A percentile compares a stretch with the other conserved stretches of the same genome.
Evolutionary conservation across 2,329 filamentous ascomycete genomes (phyloP).

Genomic region (Scedosporium dehoogii): DNA sequence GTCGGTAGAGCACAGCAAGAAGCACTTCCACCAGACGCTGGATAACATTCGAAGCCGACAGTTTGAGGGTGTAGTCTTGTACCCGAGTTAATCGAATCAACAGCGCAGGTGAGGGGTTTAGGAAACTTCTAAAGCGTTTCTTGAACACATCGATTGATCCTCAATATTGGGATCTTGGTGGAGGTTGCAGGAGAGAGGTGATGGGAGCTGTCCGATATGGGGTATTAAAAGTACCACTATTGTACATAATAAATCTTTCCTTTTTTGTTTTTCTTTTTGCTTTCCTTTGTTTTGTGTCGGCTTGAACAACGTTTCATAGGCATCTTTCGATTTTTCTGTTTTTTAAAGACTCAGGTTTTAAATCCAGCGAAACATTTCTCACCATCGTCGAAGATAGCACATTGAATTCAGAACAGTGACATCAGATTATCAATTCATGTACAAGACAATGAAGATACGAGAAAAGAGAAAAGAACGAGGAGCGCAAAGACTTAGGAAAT

Average conservation of each 20-base stretch:
- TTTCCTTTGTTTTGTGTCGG: not conserved
- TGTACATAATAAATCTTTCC: conserved; percentile 2
- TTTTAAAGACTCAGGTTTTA: too few species aligned
- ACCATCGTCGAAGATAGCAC: not conserved
- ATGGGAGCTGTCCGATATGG: not conserved
- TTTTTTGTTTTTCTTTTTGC: not conserved
- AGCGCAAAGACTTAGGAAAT: not conserved
- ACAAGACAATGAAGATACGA: not conserved
- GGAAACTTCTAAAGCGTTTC: too few species aligned
- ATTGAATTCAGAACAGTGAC: not conserved
- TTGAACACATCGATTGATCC: too few species aligned
- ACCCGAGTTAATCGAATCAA: conserved; percentile 38
- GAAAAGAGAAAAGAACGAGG: not conserved
- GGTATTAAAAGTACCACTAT: not conserved
- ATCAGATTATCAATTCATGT: not conserved
- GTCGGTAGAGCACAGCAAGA: conserved; percentile 77
- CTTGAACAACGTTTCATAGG: not conserved
- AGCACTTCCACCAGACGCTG: conserved; percentile 89
- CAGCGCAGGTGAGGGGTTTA: too few species aligned
- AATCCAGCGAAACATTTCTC: too few species aligned
- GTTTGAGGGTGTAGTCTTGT: conserved; percentile 82
- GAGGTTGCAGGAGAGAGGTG: not conserved
- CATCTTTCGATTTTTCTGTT: not conserved
- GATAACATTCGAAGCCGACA: conserved; percentile 88
- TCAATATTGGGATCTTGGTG: too few species aligned